Base-by-base conservation (phyloP, 148 eudicot species). In the Polygonum aviculare region DNA sequence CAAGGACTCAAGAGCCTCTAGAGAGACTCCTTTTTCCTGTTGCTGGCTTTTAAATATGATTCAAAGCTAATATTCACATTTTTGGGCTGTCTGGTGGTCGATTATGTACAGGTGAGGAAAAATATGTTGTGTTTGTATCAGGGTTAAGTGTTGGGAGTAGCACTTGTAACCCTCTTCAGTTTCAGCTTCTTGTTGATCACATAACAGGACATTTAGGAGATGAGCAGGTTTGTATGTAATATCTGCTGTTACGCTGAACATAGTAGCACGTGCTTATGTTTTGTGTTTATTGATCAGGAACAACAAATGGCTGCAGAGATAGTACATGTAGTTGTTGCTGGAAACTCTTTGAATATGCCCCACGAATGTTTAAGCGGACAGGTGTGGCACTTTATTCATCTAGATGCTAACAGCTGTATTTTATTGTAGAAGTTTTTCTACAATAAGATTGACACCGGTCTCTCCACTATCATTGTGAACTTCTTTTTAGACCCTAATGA, bases 201-300 rank as follows among this genome's bases (percentile, higher is more conserved):
- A 87, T 94, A 79, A 92, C 97, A 39, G 98, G 98, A 49, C 91
- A 94, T 84, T 83, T 92, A 52, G 98, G 98, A 78, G 98, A 94
- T 83, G 96, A 94, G 62, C 88, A 83, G 90, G 98, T 94, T 72
- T 76, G 51, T 78, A 31, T 19, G 62, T 35, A 59, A 47, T 69
- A n/a, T 60, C 3, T 21, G 57, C 35, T 60, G 26, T 33, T 16
- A 16, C 11, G 57, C 45, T 38, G 44, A 62, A 75, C n/a, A 31
- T 52, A 38, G 74, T 80, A 35, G 45, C 71, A 72, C 74, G 33
- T 49, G 19, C 78, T 67, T 70, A 39, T 57, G 19, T 39, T 71
- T 62, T 73, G 18, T 74, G 67, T 80, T 18, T 69, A 78, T 75
- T 78, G 69, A 62, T 73, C 88, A 95, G 98, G 97, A 89, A 80